A percentile compares a stretch with the other conserved stretches of the same genome.
Conservation (phyloP, 2,329 filamentous ascomycete species). For the Thelonectria rubi region DNA sequence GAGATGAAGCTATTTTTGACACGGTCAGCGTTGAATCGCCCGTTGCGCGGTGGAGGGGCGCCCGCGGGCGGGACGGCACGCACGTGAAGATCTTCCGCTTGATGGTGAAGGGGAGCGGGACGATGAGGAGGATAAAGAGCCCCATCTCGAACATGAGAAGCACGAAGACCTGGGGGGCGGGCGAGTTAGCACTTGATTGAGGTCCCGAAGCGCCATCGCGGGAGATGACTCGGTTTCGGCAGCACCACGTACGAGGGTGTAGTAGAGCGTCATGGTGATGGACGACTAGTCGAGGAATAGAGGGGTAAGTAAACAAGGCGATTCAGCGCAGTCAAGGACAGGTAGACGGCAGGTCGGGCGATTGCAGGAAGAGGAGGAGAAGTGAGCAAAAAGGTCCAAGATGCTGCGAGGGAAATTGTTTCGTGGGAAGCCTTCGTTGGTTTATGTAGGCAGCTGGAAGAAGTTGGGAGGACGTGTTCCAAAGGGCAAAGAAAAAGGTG, state of each 20-base stretch:
- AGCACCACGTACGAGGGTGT: constrained; percentile 57
- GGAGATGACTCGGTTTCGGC: neutral
- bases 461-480: constrained; percentile 22
- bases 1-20: constrained; percentile 80
- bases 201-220: neutral
- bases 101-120: constrained; percentile 88
- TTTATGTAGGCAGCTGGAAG: constrained; percentile 20
- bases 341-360: constrained; percentile 4
- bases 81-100: constrained; percentile 86
- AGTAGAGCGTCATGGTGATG: constrained; percentile 66
- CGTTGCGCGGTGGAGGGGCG: neutral
- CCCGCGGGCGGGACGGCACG: constrained; percentile 40
- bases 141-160: constrained; percentile 85
- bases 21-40: constrained; percentile 14
- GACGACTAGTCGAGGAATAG: constrained; percentile 40
- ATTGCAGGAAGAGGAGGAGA: constrained; percentile 1
- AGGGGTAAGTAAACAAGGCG: constrained; percentile 34
- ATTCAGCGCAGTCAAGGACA: constrained; percentile 5
- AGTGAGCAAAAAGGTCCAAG: neutral
- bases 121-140: constrained; percentile 79
- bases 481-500: constrained; percentile 41
- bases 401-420: neutral
- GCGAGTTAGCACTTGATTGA: constrained; percentile 32
- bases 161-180: constrained; percentile 74
- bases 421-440: constrained; percentile 10